Evolutionary conservation across 495 filamentous ascomycete genomes (phyloP).

Genomic region (Opeltia flavorubescens): DNA sequence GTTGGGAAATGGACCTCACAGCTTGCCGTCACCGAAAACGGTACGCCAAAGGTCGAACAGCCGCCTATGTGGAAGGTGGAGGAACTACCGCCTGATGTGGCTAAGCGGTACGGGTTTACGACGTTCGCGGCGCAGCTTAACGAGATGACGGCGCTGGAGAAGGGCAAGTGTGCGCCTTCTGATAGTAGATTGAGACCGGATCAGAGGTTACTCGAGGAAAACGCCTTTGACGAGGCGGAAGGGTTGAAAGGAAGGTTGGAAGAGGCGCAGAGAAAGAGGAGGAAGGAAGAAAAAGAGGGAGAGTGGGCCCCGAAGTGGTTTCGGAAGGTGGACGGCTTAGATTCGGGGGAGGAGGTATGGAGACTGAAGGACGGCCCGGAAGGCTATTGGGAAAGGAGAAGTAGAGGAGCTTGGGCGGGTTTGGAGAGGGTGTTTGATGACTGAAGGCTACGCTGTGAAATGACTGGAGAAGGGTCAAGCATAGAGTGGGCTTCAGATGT

Average conservation of each 20-base stretch:
- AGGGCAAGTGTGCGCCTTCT: constrained; percentile 55
- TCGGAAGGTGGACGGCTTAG: constrained; percentile 36
- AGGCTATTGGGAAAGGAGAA: constrained; percentile 84
- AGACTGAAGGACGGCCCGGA: constrained; percentile 63
- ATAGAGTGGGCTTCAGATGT: neutral
- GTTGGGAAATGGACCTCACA: constrained; percentile 72
- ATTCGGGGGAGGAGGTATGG: constrained; percentile 61
- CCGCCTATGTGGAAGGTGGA: constrained; percentile 58
- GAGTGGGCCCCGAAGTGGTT: constrained; percentile 73
- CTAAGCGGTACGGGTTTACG: constrained; percentile 74
- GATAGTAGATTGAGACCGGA: constrained; percentile 81
- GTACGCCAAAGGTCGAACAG: constrained; percentile 36
- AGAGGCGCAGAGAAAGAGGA: constrained; percentile 64
- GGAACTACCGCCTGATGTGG: constrained; percentile 55
- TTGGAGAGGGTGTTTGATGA: constrained; percentile 57
- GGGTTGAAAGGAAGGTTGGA: constrained; percentile 69
- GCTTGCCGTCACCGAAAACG: constrained; percentile 46
- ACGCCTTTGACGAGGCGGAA: constrained; percentile 74
- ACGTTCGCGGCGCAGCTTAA: constrained; percentile 76
- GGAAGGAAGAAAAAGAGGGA: constrained; percentile 57
- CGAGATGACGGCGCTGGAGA: constrained; percentile 71
- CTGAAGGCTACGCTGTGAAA: neutral
- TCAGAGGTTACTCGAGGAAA: constrained; percentile 73
- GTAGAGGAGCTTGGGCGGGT: constrained; percentile 50
- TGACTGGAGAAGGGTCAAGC: neutral